These are phyloP conservation scores for Fusarium protoensiforme DNA, from an alignment of 2,329 filamentous ascomycete species.

Conservation along the genomic window DNA sequence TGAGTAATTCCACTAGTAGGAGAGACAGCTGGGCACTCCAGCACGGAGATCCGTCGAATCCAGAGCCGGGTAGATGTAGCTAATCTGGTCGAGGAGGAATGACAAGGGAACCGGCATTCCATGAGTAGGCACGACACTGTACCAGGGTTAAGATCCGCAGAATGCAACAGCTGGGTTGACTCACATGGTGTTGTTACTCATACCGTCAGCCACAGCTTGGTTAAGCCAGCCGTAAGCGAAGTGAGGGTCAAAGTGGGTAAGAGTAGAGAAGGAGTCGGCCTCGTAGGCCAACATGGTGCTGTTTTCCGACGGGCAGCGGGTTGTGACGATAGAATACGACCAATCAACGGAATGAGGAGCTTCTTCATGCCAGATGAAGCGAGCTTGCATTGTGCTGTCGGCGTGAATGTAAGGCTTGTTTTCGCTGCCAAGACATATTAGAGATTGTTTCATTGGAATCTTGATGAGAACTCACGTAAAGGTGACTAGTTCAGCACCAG, in stretches of 20 bases:
- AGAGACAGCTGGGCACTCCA: not conserved
- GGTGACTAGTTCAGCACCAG: not conserved
- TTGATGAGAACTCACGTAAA: not conserved
- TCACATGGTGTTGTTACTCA: not conserved
- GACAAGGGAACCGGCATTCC: not conserved
- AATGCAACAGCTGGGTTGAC: not conserved
- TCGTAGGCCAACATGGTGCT: not conserved
- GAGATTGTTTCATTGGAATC: not conserved
- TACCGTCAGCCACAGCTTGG: not conserved
- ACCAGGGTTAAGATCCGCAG: not conserved
- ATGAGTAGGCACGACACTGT: not conserved
- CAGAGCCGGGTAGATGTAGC: not conserved
- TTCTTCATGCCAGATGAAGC: not conserved
- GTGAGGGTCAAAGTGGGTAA: not conserved
- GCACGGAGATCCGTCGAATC: not conserved
- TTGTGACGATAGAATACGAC: not conserved
- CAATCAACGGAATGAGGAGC: not conserved
- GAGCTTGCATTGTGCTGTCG: not conserved
- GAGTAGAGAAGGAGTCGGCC: not conserved
- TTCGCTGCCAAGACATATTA: not conserved
- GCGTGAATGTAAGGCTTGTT: not conserved
- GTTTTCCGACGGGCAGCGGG: not conserved
- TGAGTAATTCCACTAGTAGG: not conserved
- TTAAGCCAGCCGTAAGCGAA: not conserved
- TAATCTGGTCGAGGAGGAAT: not conserved